A percentile compares a stretch with the other conserved stretches of the same genome.
Evolutionary conservation across 768 basidiomycete species (phyloP).

Genomic region (Crassisporium funariophilum): DNA sequence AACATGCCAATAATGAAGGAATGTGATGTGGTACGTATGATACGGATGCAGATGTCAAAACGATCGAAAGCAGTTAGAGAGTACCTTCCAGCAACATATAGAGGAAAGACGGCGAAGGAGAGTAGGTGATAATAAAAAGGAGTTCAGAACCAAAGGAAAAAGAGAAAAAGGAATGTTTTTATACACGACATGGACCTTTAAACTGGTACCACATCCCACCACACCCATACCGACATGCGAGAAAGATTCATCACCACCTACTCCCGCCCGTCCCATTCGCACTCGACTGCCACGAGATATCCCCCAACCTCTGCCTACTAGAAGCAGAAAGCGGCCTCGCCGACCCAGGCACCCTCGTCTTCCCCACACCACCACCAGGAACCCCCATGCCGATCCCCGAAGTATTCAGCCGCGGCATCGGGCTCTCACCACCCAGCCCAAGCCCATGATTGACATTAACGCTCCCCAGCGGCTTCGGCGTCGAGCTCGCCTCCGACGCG

Average conservation of each 20-base stretch:
- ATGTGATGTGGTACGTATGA: slow-evolving; percentile 9
- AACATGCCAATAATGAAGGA: slow-evolving; percentile 4
- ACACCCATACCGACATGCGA: not conserved
- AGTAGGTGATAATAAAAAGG: not conserved
- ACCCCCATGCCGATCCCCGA: slow-evolving; percentile 7
- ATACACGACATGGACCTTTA: slow-evolving; percentile 1
- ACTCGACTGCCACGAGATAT: slow-evolving; percentile 59
- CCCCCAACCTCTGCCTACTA: slow-evolving; percentile 55
- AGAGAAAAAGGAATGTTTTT: slow-evolving; percentile 8
- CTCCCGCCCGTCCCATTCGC: slow-evolving; percentile 12
- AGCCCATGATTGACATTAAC: slow-evolving; percentile 17
- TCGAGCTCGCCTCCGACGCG: slow-evolving; percentile 65
- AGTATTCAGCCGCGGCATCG: slow-evolving; percentile 10
- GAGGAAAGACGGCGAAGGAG: slow-evolving; percentile 1
- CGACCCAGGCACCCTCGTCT: slow-evolving; percentile 13
- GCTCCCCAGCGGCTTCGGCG: slow-evolving; percentile 19
- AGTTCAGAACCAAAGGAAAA: not conserved
- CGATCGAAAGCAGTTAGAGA: slow-evolving; percentile 15
- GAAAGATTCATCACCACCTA: not conserved
- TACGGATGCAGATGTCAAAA: slow-evolving; percentile 9
- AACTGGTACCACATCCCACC: not conserved
- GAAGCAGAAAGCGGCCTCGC: slow-evolving; percentile 26
- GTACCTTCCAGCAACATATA: not conserved
- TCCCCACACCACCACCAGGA: slow-evolving; percentile 11
- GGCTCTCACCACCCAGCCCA: slow-evolving; percentile 2